Conservation (phyloP, 768 basidiomycete species). For the Mycena galericulata region DNA sequence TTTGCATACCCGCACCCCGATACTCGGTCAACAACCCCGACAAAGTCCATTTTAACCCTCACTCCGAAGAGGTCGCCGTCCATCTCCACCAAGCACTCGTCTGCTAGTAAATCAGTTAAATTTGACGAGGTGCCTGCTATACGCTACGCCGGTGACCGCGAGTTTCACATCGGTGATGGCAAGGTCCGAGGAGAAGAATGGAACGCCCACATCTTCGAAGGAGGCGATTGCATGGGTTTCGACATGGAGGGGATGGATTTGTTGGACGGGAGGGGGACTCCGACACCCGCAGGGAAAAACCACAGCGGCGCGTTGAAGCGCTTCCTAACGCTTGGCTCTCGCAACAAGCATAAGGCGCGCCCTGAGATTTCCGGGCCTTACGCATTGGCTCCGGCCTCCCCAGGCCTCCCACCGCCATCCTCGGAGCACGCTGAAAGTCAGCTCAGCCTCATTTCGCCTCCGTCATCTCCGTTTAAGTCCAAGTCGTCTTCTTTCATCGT, state of each 20-base stretch:
- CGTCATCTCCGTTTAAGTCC: conserved; percentile 15
- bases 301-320: conserved; percentile 26
- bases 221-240: conserved; percentile 30
- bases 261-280: conserved; percentile 15
- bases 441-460: conserved; percentile 9
- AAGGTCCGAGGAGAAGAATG: conserved; percentile 32
- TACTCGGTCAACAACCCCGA: conserved; percentile 34
- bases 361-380: conserved; percentile 38
- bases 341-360: conserved; percentile 26
- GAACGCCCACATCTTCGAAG: conserved; percentile 24
- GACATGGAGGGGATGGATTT: conserved; percentile 53
- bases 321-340: conserved; percentile 28
- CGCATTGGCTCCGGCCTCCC: conserved; percentile 24
- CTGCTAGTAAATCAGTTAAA: conserved; percentile 69
- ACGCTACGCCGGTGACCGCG: conserved; percentile 56
- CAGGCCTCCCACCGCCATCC: conserved; percentile 3
- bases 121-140: conserved; percentile 76
- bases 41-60: conserved; percentile 70
- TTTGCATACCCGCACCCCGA: conserved; percentile 33
- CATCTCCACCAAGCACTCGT: conserved; percentile 56
- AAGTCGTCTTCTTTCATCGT: conserved; percentile 22
- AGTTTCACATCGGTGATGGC: conserved; percentile 43
- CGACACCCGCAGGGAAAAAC: conserved; percentile 19
- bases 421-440: conserved; percentile 15
- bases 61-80: conserved; percentile 54